phyloP scores from a whole-genome alignment of 2,329 filamentous ascomycete species.

The Trichoderma simmonsii region DNA sequence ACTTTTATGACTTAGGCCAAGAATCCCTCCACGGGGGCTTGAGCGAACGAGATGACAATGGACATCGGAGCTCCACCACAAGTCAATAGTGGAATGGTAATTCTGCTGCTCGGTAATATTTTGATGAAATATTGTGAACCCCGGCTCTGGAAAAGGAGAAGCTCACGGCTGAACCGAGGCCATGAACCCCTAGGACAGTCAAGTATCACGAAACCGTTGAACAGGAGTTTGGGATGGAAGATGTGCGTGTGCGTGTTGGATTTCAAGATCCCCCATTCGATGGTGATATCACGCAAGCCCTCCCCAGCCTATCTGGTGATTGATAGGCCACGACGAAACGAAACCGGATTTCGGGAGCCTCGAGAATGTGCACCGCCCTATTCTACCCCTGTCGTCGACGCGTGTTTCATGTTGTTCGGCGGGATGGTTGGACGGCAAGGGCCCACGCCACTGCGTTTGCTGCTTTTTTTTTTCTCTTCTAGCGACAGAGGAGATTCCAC shows the following conservation, averaged over 20 bases:
- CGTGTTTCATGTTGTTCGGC: conserved; percentile 15
- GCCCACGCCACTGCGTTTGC: conserved; percentile 2
- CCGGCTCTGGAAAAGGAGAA: conserved; percentile 5
- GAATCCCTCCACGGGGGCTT: conserved; percentile 7
- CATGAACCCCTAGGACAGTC: not conserved
- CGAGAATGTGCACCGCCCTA: not conserved
- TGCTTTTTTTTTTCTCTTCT: not conserved
- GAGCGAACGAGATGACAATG: conserved; percentile 13
- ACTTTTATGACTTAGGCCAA: conserved; percentile 17
- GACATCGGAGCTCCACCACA: conserved; percentile 5
- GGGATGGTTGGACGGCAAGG: conserved; percentile 7
- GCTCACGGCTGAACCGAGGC: not conserved
- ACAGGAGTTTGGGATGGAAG: not conserved
- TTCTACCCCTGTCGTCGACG: not conserved
- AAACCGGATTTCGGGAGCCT: not conserved
- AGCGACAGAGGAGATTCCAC: not conserved
- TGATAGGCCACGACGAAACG: not conserved
- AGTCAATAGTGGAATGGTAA: conserved; percentile 1
- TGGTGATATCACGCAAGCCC: not conserved
- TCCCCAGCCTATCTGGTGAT: not conserved
- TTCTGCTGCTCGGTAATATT: not conserved
- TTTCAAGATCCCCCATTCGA: not conserved
- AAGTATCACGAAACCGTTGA: not conserved
- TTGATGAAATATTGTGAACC: not conserved
- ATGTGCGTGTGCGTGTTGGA: not conserved